These are phyloP conservation scores for Medakamo hakoo DNA, from an alignment of 139 green algal genomes.

Conservation along the genomic window DNA sequence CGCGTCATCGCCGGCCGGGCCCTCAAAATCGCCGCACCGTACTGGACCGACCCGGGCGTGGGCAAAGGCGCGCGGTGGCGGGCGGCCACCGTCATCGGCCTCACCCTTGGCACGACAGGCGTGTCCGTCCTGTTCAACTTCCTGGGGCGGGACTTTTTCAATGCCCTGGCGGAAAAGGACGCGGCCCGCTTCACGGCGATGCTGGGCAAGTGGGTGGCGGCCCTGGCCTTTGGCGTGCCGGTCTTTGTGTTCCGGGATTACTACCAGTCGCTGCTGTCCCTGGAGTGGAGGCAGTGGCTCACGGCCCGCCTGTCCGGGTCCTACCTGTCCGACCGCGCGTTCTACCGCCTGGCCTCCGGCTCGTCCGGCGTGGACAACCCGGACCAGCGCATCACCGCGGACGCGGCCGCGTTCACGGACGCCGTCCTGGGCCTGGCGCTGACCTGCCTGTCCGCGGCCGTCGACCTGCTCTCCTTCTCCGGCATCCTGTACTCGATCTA, in stretches of 20 bases:
- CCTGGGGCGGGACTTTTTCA: constrained; percentile 98
- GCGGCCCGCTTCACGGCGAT: constrained; percentile 57
- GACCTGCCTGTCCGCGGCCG: constrained; percentile 62
- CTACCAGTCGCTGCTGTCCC: constrained; percentile 49
- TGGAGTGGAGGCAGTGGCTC: constrained; percentile 95
- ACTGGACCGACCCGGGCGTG: constrained; percentile 52
- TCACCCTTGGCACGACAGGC: constrained; percentile 88
- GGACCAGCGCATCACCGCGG: constrained; percentile 73
- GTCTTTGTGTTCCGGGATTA: constrained; percentile 76
- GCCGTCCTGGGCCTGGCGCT: constrained; percentile 64
- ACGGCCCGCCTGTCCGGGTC: constrained; percentile 55
- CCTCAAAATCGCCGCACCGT: constrained; percentile 44
- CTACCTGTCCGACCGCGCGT: constrained; percentile 76
- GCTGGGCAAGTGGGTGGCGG: constrained; percentile 53
- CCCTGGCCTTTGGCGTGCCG: constrained; percentile 32
- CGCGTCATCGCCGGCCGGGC: not conserved
- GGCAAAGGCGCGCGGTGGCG: constrained; percentile 32
- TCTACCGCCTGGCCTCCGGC: constrained; percentile 50
- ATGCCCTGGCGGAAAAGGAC: constrained; percentile 75
- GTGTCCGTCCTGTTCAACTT: constrained; percentile 94
- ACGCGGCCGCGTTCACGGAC: constrained; percentile 73
- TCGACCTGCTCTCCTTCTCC: constrained; percentile 90
- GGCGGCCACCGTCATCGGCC: constrained; percentile 66
- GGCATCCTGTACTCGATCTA: constrained; percentile 97
- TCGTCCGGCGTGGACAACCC: constrained; percentile 73